Conservation (phyloP, 169 alveolate species). For the Plasmodium chabaudi region DNA sequence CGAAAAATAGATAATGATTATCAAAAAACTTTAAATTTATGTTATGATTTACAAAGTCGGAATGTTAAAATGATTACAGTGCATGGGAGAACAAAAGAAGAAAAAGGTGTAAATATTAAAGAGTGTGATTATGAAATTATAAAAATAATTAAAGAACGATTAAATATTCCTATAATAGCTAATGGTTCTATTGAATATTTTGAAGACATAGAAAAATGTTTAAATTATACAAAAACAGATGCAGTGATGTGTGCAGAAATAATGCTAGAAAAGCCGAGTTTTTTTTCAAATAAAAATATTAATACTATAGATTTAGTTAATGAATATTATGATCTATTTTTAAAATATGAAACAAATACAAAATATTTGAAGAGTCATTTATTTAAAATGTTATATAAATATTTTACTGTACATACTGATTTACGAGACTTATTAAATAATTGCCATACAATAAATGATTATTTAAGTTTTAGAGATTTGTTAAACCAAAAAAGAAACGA, state of each 20-base stretch:
- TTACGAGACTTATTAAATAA: conserved; percentile 60
- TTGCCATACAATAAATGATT: conserved; percentile 49
- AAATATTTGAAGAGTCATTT: conserved; percentile 71
- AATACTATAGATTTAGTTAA: conserved; percentile 48
- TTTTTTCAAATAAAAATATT: conserved; percentile 79
- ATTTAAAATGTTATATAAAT: conserved; percentile 59
- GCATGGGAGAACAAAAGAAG: conserved; percentile 84
- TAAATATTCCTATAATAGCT: conserved; percentile 93
- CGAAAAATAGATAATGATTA: conserved; percentile 88
- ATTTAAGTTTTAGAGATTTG: conserved; percentile 22
- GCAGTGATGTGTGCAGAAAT: conserved; percentile 95
- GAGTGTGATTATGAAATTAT: conserved; percentile 88
- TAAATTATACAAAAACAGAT: conserved; percentile 92
- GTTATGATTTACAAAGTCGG: conserved; percentile 89
- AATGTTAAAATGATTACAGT: conserved; percentile 87
- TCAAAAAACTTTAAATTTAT: conserved; percentile 90
- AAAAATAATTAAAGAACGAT: conserved; percentile 88
- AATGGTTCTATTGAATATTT: conserved; percentile 93
- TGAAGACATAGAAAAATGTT: conserved; percentile 90
- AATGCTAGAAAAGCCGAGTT: conserved; percentile 91
- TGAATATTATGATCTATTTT: conserved; percentile 62
- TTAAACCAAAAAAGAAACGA: conserved; percentile 27
- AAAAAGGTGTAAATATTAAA: conserved; percentile 78
- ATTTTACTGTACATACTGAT: conserved; percentile 61
- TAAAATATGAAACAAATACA: conserved; percentile 66